Conservation (phyloP, 2,329 filamentous ascomycete species). For the Neoarthrinium moseri region DNA sequence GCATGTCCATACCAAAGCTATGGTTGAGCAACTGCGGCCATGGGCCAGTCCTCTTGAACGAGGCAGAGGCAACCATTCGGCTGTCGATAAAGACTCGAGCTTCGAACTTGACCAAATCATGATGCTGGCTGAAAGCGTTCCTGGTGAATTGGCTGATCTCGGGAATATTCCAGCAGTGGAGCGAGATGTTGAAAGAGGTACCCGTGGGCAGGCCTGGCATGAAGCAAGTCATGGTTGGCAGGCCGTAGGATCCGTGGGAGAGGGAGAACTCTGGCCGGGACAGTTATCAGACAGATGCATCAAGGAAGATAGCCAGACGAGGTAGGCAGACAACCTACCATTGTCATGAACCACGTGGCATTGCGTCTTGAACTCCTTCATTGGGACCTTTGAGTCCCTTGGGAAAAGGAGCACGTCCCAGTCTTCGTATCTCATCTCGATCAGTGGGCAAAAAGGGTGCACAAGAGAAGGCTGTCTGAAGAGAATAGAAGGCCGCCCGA, state of each 20-base stretch:
- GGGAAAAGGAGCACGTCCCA: conserved; percentile 87
- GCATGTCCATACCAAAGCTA: conserved; percentile 35
- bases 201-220: conserved; percentile 62
- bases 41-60: conserved; percentile 47
- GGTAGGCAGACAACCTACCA: conserved; percentile 28
- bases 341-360: conserved; percentile 66
- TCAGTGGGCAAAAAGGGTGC: too few species aligned
- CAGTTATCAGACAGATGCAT: background rate
- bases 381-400: conserved; percentile 60
- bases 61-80: conserved; percentile 53
- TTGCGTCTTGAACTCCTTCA: conserved; percentile 79
- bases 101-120: conserved; percentile 60
- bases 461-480: too few species aligned
- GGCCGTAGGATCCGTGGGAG: conserved; percentile 42
- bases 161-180: conserved; percentile 71
- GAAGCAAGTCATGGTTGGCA: conserved; percentile 72
- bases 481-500: too few species aligned
- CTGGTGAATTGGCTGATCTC: conserved; percentile 56
- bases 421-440: conserved; percentile 86
- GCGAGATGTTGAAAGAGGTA: conserved; percentile 66
- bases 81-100: conserved; percentile 70
- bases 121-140: conserved; percentile 49
- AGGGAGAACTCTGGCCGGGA: conserved; percentile 48
- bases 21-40: conserved; percentile 52
- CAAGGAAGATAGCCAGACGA: conserved; percentile 4